These are phyloP conservation scores for Persicaria tinctoria DNA, from an alignment of 148 eudicot genomes.

Conservation along the genomic window DNA sequence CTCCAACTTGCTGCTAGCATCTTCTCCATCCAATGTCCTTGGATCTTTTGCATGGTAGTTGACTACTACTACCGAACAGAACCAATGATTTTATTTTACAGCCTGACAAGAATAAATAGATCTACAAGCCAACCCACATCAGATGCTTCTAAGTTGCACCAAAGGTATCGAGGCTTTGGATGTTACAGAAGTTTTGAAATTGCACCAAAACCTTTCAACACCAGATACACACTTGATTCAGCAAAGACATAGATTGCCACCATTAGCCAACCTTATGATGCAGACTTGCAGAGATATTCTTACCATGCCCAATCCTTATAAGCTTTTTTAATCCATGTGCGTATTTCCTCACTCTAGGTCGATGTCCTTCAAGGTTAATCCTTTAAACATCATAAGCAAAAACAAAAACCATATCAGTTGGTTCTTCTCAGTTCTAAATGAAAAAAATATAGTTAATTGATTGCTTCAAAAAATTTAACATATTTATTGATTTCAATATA, in stretches of 20 bases:
- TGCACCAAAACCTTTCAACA: background rate
- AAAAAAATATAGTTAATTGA: background rate
- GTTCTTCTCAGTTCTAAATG: background rate
- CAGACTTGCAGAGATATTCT: constrained; percentile 15
- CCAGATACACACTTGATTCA: background rate
- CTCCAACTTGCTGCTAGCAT: background rate
- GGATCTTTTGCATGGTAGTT: background rate
- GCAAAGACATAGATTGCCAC: background rate
- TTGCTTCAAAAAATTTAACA: background rate
- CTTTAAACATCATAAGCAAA: constrained; percentile 34
- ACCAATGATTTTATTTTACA: background rate
- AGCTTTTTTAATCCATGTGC: constrained; percentile 79
- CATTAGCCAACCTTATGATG: background rate
- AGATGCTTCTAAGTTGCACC: background rate
- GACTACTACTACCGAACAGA: background rate
- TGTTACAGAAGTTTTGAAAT: background rate
- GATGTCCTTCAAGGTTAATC: constrained; percentile 86
- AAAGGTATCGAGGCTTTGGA: background rate
- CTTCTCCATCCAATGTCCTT: background rate
- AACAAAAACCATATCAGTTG: background rate
- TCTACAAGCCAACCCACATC: background rate
- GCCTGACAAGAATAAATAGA: background rate
- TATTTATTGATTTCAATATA: background rate
- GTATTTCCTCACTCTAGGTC: constrained; percentile 77
- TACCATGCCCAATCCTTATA: constrained; percentile 81